Evolutionary conservation across 495 filamentous ascomycete genomes (phyloP).

Genomic region (Aspergillus conjunctus): DNA sequence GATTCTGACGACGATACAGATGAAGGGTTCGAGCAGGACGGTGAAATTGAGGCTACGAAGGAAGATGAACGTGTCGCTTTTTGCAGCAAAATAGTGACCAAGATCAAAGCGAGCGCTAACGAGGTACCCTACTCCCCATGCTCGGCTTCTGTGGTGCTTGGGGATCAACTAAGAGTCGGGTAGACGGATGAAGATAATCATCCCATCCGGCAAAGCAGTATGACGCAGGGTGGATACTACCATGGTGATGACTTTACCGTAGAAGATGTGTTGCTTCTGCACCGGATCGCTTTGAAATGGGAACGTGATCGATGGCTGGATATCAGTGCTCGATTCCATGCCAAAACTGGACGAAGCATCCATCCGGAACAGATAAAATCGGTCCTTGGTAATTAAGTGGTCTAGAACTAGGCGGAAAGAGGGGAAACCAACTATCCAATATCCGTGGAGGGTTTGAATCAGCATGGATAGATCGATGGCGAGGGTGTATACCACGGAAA

Average conservation of each 20-base stretch:
- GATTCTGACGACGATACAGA: slow-evolving; percentile 3
- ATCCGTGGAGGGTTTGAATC: too few relatives aligned
- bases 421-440: not conserved
- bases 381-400: slow-evolving; percentile 16
- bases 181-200: slow-evolving; percentile 9
- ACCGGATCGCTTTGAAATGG: slow-evolving; percentile 24
- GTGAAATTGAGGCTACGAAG: not conserved
- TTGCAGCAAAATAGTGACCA: not conserved
- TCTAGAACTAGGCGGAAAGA: not conserved
- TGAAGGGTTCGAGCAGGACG: not conserved
- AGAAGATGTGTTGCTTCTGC: slow-evolving; percentile 26
- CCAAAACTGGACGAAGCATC: slow-evolving; percentile 23
- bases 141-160: not conserved
- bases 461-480: too few relatives aligned
- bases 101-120: not conserved
- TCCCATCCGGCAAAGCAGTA: not conserved
- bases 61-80: not conserved
- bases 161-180: not conserved
- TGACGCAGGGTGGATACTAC: slow-evolving; percentile 16
- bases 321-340: slow-evolving; percentile 22
- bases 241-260: slow-evolving; percentile 20
- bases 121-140: not conserved
- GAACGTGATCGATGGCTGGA: slow-evolving; percentile 24
- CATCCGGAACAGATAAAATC: slow-evolving; percentile 26
- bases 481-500: too few relatives aligned